Evolutionary conservation across 768 basidiomycete genomes (phyloP), one percentile per base, ranked within the genome.

Genomic region (Rhodotorula sphaerocarpa): DNA sequence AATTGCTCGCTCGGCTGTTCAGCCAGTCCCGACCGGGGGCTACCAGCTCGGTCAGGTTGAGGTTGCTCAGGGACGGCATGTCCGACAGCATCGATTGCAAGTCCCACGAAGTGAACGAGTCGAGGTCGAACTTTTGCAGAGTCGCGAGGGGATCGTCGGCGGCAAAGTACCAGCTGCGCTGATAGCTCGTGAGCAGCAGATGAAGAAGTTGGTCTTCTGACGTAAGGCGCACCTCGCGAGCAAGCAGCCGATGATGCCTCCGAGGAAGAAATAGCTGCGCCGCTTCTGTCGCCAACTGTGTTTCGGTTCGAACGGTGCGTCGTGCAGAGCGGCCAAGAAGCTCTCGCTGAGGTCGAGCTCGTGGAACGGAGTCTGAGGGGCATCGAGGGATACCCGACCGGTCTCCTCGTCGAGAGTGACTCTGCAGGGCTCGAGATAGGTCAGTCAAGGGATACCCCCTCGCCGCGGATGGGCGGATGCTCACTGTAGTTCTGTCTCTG

Each of bases 321-420:
- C 21, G 42, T 63, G 61, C 9, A 63, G 46, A 23, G 66, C 66
- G 21, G 55, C 39, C 30, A 59, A 56, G 55, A 67, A 63, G 15
- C 53, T 51, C 25, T 65, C 45, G 44, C 55, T 59, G 36, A 69
- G 55, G 58, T 69, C 68, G 44, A 69, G 61, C 46, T 69, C 61
- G 39, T 69, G 61, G 46, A 34, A 69, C 10, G 68, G 68, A 6
- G 68, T 69, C 12, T 15, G 5, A 0, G 68, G 64, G 1, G 55
- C 54, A 18, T 65, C 63, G 48, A 65, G 63, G 21, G 58, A 56
- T 34, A 65, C 54, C 7, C 63, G 18, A 4, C 63, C 63, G 11
- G 63, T 65, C 27, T 50, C 27, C 20, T 65, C 63, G 43, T 65
- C 54, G 20, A 65, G 33, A 3, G 18, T 33, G 36, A 60, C 63